Percentiles rank a stretch among this genome's conserved stretches.
Conservation (phyloP, 2,329 filamentous ascomycete genomes). For the Monosporascus ibericus region DNA sequence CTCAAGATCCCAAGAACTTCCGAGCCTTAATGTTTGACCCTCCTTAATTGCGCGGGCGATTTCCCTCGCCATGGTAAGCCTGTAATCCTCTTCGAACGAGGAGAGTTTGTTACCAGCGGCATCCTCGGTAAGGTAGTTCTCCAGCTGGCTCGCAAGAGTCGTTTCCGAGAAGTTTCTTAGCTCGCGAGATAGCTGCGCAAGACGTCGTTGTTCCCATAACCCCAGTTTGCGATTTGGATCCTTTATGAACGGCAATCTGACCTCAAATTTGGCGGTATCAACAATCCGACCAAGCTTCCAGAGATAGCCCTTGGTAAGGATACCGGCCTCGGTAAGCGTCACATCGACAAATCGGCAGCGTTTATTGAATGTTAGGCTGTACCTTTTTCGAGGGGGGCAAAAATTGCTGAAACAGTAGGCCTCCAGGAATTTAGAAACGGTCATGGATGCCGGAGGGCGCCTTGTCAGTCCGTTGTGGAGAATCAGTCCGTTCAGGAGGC, state of each 20-base stretch:
- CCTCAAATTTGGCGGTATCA: background rate
- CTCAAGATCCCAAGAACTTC: background rate
- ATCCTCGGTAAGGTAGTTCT: background rate
- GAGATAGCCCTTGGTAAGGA: constrained; percentile 1
- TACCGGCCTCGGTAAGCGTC: background rate
- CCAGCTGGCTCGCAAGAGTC: background rate
- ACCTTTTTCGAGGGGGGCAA: background rate
- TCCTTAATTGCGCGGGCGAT: background rate
- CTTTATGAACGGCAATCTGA: background rate
- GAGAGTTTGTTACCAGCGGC: background rate
- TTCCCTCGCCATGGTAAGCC: background rate
- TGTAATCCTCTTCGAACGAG: background rate
- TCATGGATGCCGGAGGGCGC: background rate
- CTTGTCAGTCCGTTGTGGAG: no score
- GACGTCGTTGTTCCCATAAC: background rate
- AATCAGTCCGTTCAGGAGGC: no score
- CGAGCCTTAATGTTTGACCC: background rate
- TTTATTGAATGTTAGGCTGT: constrained; percentile 2
- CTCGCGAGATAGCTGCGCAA: background rate
- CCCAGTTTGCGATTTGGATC: background rate
- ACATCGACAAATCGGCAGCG: constrained; percentile 2
- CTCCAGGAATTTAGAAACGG: background rate
- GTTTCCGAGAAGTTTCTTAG: no score
- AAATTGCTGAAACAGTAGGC: background rate
- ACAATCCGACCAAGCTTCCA: constrained; percentile 1